These are phyloP conservation scores for Buddleja alternifolia DNA, from an alignment of 257 asterid genomes.

Conservation along the genomic window DNA sequence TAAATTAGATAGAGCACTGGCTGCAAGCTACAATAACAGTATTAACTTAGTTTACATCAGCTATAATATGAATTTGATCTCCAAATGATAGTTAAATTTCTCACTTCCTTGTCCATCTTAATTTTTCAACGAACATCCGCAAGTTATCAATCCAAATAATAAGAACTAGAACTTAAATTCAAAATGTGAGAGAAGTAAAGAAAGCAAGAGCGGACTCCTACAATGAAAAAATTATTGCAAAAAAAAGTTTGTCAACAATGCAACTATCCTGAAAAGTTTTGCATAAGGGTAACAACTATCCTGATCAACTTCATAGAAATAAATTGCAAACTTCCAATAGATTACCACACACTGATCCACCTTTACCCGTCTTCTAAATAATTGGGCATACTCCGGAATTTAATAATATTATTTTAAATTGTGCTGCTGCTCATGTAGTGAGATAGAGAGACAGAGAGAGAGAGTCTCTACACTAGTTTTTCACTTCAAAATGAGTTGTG, in stretches of 20 bases:
- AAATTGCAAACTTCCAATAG: constrained; percentile 1
- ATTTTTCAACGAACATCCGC: neutral
- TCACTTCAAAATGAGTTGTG: neutral
- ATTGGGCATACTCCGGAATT: too few relatives aligned
- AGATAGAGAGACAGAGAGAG: neutral
- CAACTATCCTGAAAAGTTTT: constrained; percentile 8
- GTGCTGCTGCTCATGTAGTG: too few relatives aligned
- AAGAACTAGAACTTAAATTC: neutral
- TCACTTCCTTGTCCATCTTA: constrained; percentile 1
- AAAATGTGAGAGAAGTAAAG: neutral
- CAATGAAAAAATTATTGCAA: constrained; percentile 1
- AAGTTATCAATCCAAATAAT: constrained; percentile 7
- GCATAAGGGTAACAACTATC: constrained; percentile 3
- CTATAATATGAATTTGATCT: neutral
- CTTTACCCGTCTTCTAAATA: neutral
- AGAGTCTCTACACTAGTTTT: neutral
- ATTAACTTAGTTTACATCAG: neutral
- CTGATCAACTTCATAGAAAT: neutral
- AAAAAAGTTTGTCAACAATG: constrained; percentile 14
- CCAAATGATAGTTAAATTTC: neutral
- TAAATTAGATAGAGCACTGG: neutral
- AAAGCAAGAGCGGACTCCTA: neutral
- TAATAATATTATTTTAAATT: too few relatives aligned
- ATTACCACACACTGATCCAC: neutral
- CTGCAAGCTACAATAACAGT: neutral